Percentiles rank a stretch among this genome's conserved stretches.
Evolutionary conservation across 1,284 basidiomycete genomes (phyloP).

Genomic region (Sporisorium scitamineum): DNA sequence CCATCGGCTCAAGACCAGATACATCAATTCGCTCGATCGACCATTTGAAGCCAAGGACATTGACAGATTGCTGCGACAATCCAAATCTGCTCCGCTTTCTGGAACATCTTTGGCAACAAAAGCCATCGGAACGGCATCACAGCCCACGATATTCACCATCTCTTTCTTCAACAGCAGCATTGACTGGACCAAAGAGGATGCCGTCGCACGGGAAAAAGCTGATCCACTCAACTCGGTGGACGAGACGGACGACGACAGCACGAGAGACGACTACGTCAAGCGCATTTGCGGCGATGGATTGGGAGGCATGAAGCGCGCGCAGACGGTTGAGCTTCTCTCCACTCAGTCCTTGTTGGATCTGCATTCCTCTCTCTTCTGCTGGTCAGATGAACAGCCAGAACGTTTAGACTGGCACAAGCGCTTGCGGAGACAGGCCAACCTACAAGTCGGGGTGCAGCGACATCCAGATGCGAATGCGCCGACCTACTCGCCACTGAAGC

Average conservation of each 20-base stretch:
- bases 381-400: slow-evolving; percentile 49
- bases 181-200: slow-evolving; percentile 15
- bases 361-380: slow-evolving; percentile 32
- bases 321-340: slow-evolving; percentile 46
- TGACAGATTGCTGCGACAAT: slow-evolving; percentile 10
- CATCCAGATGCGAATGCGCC: neutral
- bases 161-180: slow-evolving; percentile 39
- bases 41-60: slow-evolving; percentile 27
- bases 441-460: neutral
- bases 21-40: slow-evolving; percentile 44
- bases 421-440: slow-evolving; percentile 3
- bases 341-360: slow-evolving; percentile 26
- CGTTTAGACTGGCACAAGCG: slow-evolving; percentile 32
- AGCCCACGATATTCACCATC: slow-evolving; percentile 19
- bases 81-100: neutral
- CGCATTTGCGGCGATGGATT: slow-evolving; percentile 41
- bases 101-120: neutral
- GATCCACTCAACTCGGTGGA: neutral
- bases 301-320: slow-evolving; percentile 36
- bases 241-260: slow-evolving; percentile 17
- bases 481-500: neutral
- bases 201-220: neutral
- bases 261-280: slow-evolving; percentile 43
- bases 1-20: slow-evolving; percentile 36
- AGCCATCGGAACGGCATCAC: neutral